Percentiles rank a stretch among this genome's conserved stretches.
These are phyloP conservation scores for Trypanosomatidae sp. DNA, from an alignment of 208 protist species.

Conservation along the genomic window DNA sequence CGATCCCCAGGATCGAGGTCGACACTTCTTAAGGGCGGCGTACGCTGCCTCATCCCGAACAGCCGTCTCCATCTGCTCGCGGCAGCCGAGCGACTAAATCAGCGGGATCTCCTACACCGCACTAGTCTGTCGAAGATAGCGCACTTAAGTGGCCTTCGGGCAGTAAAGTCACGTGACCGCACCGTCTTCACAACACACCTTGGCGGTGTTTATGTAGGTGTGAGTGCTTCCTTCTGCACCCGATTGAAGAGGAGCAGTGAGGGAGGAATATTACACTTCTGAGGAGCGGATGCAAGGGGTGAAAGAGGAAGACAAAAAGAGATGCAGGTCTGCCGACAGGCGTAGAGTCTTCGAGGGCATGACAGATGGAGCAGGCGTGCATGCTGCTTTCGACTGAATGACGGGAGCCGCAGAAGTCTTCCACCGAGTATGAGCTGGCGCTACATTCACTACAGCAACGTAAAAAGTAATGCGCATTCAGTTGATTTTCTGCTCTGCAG, in stretches of 20 bases:
- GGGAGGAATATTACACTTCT: neutral
- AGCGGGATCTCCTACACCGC: neutral
- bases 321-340: neutral
- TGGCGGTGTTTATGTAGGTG: neutral
- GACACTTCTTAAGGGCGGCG: conserved; percentile 28
- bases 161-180: neutral
- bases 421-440: neutral
- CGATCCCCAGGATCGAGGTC: conserved; percentile 2
- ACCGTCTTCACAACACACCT: neutral
- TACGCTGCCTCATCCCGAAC: conserved; percentile 34
- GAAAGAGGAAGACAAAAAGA: neutral
- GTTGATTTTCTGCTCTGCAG: neutral
- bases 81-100: neutral
- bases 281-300: neutral
- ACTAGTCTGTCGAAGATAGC: neutral
- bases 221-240: neutral
- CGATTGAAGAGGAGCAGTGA: neutral
- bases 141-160: neutral
- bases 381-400: neutral
- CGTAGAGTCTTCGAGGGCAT: neutral
- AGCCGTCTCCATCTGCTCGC: conserved; percentile 3
- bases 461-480: neutral
- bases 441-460: neutral
- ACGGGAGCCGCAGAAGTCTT: neutral
- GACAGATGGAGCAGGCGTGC: neutral